Base-by-base conservation (phyloP, 176 grass and related monocot genomes). In the Typha latifolia region DNA sequence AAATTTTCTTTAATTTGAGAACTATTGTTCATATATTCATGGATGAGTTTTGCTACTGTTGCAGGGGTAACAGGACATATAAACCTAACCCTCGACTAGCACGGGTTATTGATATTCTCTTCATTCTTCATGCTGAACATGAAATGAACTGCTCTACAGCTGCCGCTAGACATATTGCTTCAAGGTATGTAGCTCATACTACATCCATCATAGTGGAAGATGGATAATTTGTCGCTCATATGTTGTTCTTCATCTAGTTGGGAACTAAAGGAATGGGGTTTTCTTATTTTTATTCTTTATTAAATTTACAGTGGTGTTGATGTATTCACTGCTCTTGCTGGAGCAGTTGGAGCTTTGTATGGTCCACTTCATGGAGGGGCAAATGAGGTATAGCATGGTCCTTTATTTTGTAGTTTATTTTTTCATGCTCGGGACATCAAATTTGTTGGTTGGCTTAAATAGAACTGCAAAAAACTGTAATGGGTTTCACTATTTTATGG, bases 121-220 rank as follows among this genome's bases (percentile, higher is more conserved):
- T 99, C 65, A 93, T 99, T 77, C 83, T 99, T 16, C 94, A 99
- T 81, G 94, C 94, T 20, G 94, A 99, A 72, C 94, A 99, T 68
- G 94, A 99, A 84, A 99, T 93, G 94, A 99, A 99, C 70, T 99
- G 89, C 71, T 99, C 94, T 61, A 90, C 89, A 26, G 82, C 94
- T 90, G 89, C 89, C 68, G 94, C 82, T 73, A 88, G 94, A 53
- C 94, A 99, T 81, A 89, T 99, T 86, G 94, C 94, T 78, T 99
- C 94, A 74, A 99, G 94, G 94, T 90, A 86, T 59, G 71, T 53
- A 65, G 23, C 14, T 62, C 61, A 49, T 14, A 52, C 62, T 49
- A 43, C 69, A 20, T 12, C 72, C 51, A 4, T 18, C 66, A 18
- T 61, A 71, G 59, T 75, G 15, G 49, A 68, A 64, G 24, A 62